Conservation (phyloP, 805 yeast species). For the Tetrapisispora nanseiensis region DNA sequence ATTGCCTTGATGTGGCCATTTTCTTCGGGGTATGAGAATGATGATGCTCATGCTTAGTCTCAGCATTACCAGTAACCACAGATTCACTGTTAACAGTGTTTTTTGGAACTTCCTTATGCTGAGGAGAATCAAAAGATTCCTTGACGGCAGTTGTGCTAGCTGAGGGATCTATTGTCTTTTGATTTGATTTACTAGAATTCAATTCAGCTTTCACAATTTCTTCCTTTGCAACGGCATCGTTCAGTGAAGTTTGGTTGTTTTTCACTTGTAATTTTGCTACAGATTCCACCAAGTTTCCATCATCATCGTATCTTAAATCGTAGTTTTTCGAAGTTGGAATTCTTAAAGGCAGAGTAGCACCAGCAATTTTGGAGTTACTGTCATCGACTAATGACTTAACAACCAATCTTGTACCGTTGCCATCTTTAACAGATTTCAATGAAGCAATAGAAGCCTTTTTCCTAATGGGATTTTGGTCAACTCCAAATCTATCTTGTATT, state of each 20-base stretch:
- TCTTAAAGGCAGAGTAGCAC: constrained; percentile 25
- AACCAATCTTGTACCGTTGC: constrained; percentile 1
- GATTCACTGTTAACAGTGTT: not conserved
- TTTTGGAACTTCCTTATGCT: too few species aligned
- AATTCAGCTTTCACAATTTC: too few species aligned
- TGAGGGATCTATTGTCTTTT: not conserved
- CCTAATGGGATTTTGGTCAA: not conserved
- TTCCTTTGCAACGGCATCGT: constrained; percentile 5
- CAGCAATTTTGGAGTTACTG: constrained; percentile 14
- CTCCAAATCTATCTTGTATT: too few species aligned
- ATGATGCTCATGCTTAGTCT: not conserved
- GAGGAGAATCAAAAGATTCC: not conserved
- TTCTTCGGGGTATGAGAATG: not conserved
- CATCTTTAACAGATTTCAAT: constrained; percentile 2
- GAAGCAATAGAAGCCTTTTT: not conserved
- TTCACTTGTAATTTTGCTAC: not conserved
- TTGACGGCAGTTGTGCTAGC: not conserved
- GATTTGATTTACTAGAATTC: not conserved
- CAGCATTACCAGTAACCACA: not conserved
- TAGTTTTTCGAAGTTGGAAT: constrained; percentile 27
- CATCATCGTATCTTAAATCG: constrained; percentile 12
- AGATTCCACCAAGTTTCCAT: constrained; percentile 1
- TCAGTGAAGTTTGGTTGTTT: constrained; percentile 1
- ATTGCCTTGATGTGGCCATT: not conserved
- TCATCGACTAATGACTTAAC: not conserved